These are phyloP conservation scores for Pyrrhoderma lamaoense DNA, from an alignment of 1,284 basidiomycete species.

Conservation along the genomic window DNA sequence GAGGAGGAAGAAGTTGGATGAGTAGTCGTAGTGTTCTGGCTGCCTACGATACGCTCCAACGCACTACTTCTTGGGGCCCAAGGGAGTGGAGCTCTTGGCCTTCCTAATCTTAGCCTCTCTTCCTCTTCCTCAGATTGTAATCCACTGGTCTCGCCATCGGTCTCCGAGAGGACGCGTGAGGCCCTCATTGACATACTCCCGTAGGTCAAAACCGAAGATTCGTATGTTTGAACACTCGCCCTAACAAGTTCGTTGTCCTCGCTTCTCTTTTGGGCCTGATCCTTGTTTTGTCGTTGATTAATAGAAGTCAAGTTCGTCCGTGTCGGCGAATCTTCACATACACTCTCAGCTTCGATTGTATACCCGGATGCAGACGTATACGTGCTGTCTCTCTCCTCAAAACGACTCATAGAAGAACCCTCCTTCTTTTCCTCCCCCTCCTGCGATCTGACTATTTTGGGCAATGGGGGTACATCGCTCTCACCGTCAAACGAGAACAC, in stretches of 20 bases:
- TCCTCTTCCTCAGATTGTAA: background rate
- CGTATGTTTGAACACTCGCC: slow-evolving; percentile 15
- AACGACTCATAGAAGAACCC: no score
- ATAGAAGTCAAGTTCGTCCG: no score
- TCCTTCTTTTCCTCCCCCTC: background rate
- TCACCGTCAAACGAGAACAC: slow-evolving; percentile 1
- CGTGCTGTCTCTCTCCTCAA: slow-evolving; percentile 5
- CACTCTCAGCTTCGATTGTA: no score
- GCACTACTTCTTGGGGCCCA: slow-evolving; percentile 15
- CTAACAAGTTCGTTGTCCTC: slow-evolving; percentile 4
- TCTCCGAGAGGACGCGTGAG: slow-evolving; percentile 6
- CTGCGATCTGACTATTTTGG: background rate
- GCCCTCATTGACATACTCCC: background rate
- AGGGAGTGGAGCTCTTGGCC: slow-evolving; percentile 9
- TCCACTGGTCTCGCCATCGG: background rate
- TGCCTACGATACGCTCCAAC: background rate
- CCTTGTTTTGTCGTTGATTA: background rate
- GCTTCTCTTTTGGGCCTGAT: background rate
- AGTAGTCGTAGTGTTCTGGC: background rate
- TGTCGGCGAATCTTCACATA: no score
- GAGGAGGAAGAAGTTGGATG: background rate
- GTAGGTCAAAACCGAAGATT: slow-evolving; percentile 13
- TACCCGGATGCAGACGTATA: background rate
- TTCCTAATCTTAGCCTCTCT: no score
- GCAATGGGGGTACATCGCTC: background rate